Conservation (phyloP, 2,329 filamentous ascomycete species). For the Trichoderma sp. region DNA sequence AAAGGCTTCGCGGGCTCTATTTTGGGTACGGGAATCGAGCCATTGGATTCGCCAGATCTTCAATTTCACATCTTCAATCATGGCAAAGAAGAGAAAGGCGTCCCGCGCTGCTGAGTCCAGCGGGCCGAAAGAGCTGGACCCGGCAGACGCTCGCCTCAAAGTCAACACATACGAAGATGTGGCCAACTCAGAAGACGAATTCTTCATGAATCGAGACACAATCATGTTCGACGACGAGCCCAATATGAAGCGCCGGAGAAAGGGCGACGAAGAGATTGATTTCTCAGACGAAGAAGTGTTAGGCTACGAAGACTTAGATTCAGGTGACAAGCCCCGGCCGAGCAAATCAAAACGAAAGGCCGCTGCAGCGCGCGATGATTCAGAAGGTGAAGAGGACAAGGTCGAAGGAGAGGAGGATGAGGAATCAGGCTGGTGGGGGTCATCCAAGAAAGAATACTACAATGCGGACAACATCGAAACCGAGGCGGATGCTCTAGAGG, state of each 20-base stretch:
- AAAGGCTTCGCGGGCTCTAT: not conserved
- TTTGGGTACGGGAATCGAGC: not conserved
- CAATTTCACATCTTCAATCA: slow-evolving; percentile 29
- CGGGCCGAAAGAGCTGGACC: slow-evolving; percentile 54
- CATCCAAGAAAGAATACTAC: slow-evolving; percentile 88
- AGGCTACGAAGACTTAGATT: slow-evolving; percentile 47
- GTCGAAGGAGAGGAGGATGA: slow-evolving; percentile 52
- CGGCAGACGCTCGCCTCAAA: slow-evolving; percentile 59
- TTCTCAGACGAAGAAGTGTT: slow-evolving; percentile 61
- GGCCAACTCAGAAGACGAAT: slow-evolving; percentile 91
- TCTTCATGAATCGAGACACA: slow-evolving; percentile 81
- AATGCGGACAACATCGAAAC: slow-evolving; percentile 72
- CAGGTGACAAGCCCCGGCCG: slow-evolving; percentile 37
- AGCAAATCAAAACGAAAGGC: slow-evolving; percentile 21
- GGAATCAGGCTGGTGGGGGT: slow-evolving; percentile 76
- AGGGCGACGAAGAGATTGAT: slow-evolving; percentile 65
- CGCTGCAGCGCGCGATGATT: slow-evolving; percentile 24
- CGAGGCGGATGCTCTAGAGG: slow-evolving; percentile 72
- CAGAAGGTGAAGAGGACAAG: slow-evolving; percentile 58
- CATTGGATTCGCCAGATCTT: not conserved
- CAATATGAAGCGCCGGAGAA: slow-evolving; percentile 71
- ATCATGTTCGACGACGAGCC: slow-evolving; percentile 81
- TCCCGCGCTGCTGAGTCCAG: slow-evolving; percentile 45
- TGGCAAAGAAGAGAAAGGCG: slow-evolving; percentile 71
- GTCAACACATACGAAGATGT: slow-evolving; percentile 74